Evolutionary conservation across 805 yeast genomes (phyloP).

Genomic region (Candida methanosorbosa): DNA sequence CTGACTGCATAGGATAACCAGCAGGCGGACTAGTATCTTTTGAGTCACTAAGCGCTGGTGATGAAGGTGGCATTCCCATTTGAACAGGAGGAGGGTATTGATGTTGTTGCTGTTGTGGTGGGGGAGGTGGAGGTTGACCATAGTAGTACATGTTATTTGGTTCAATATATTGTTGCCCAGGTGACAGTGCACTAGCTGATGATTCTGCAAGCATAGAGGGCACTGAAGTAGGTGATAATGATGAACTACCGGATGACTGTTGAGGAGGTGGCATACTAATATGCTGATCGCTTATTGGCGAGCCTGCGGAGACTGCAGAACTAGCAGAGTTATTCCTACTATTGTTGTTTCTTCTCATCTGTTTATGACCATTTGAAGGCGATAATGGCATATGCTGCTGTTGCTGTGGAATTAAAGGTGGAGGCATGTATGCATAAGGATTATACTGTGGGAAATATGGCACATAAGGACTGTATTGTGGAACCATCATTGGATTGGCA

Average conservation of each 20-base stretch:
- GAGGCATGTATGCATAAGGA: not conserved
- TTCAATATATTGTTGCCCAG: constrained; percentile 9
- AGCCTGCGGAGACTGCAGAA: constrained; percentile 1
- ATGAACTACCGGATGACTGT: too few relatives aligned
- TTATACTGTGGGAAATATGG: constrained; percentile 8
- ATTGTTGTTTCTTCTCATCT: not conserved
- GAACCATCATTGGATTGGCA: constrained; percentile 7
- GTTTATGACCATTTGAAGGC: not conserved
- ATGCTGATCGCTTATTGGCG: too few relatives aligned
- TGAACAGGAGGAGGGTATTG: not conserved
- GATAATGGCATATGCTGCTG: not conserved
- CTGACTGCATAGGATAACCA: not conserved
- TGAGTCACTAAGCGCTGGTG: not conserved
- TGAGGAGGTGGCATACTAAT: too few relatives aligned
- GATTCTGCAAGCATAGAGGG: too few relatives aligned
- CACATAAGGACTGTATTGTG: constrained; percentile 9
- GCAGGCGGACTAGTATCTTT: not conserved
- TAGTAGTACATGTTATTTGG: constrained; percentile 4
- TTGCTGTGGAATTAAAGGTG: constrained; percentile 4
- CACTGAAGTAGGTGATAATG: too few relatives aligned
- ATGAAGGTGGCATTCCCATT: too few relatives aligned
- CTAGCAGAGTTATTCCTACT: not conserved
- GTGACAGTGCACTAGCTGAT: constrained; percentile 2
- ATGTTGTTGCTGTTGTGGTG: constrained; percentile 3
- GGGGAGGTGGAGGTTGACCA: constrained; percentile 1